Base-by-base conservation (phyloP, 331 rosid genomes). In the Pyracantha coccinea region DNA sequence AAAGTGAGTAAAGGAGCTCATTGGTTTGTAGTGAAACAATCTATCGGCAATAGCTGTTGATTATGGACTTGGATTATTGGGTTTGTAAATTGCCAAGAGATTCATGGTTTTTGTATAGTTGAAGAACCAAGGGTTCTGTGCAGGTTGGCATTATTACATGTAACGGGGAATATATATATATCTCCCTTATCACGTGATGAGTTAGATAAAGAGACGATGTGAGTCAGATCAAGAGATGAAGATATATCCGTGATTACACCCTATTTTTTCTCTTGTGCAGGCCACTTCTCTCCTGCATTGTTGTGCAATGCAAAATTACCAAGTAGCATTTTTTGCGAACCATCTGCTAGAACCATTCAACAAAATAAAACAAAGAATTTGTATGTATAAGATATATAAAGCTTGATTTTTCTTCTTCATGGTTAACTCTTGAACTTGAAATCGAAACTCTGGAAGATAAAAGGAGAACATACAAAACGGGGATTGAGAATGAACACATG, bases 391-490 rank as follows among this genome's bases (percentile, higher is more conserved):
- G 7, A 57, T n/a, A 60, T 25, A 25, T 60, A 15, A 54, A 50
- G 66, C 75, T 60, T 50, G 71, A 66, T 24, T 72, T 73, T 74
- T 72, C 82, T 87, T 85, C 82, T 82, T 83, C 77, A 28, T 64
- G 75, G 69, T 82, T 69, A 75, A 60, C 84, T 71, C 69, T 77
- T 69, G 73, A 83, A 83, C 84, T 74, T 68, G 82, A 79, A 61
- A 80, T 78, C 64, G 71, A 77, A 68, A 76, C 66, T 66, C 79
- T 64, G 3, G 55, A 70, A 74, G 59, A 53, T 67, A 76, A 82
- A 69, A 62, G 32, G 62, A 81, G 89, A 77, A 87, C 89, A 80
- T 83, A 87, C 90, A 89, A 77, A 82, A 66, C 77, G 75, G 69
- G 17, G 80, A 20, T 58, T 58, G 63, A 58, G 63, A 58, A 58